A percentile compares a stretch with the other conserved stretches of the same genome.
phyloP scores from a whole-genome alignment of 1,284 basidiomycete species.

The Marasmius fiardii region DNA sequence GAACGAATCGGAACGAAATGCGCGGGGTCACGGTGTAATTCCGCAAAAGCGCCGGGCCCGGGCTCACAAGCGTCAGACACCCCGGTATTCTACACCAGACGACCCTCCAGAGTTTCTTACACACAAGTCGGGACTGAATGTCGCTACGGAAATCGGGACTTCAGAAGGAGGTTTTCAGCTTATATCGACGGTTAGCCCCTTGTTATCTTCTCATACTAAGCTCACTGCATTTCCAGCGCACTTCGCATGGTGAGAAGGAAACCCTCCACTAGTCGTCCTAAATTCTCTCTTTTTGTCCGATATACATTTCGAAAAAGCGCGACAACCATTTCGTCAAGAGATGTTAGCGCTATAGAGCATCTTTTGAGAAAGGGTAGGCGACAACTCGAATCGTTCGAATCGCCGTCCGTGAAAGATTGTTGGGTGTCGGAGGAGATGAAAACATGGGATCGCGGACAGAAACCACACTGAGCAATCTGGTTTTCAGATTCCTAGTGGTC shows the following conservation, averaged over 20 bases:
- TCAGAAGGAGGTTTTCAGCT: conserved; percentile 64
- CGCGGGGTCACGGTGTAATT: too few species aligned
- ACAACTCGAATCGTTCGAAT: conserved; percentile 69
- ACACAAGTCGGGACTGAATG: conserved; percentile 10
- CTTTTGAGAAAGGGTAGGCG: conserved; percentile 60
- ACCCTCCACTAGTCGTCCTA: conserved; percentile 50
- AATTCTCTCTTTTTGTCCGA: conserved; percentile 64
- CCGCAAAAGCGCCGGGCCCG: too few species aligned
- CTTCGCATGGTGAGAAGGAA: conserved; percentile 71
- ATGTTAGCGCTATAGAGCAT: conserved; percentile 69
- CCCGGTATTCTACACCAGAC: too few species aligned
- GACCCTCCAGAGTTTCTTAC: too few species aligned
- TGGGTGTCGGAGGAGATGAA: conserved; percentile 67
- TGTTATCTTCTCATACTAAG: background rate
- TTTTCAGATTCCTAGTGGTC: too few species aligned
- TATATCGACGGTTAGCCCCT: conserved; percentile 63
- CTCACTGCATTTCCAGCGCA: conserved; percentile 40
- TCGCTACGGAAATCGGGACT: conserved; percentile 50
- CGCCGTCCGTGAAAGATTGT: conserved; percentile 63
- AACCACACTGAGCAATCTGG: too few species aligned
- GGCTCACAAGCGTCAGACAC: too few species aligned
- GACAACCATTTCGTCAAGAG: conserved; percentile 52
- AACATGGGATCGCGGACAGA: conserved; percentile 44
- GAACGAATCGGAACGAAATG: too few species aligned
- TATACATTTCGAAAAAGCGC: conserved; percentile 68